Percentiles rank a stretch among this genome's conserved stretches.
Conservation (phyloP, 2,329 filamentous ascomycete genomes). For the Didymella segeticola region DNA sequence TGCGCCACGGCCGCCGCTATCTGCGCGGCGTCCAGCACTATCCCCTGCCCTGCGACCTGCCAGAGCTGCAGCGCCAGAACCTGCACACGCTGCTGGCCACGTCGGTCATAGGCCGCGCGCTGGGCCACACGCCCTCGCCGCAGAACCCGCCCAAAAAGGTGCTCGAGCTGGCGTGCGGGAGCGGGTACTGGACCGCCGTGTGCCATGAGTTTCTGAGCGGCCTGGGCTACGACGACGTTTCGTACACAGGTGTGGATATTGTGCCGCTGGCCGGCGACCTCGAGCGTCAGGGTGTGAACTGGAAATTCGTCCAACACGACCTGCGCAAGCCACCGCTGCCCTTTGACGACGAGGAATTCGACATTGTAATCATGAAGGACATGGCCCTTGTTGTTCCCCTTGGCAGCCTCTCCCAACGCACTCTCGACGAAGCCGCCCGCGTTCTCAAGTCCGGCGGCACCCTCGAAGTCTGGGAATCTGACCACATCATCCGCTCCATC, state of each 20-base stretch:
- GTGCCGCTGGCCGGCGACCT: constrained; percentile 72
- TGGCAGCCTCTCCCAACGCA: constrained; percentile 59
- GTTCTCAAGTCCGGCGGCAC: constrained; percentile 78
- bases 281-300: constrained; percentile 77
- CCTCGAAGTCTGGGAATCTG: constrained; percentile 88
- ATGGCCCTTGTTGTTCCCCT: constrained; percentile 71
- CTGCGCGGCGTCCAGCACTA: constrained; percentile 77
- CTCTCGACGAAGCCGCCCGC: constrained; percentile 78
- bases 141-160: constrained; percentile 73
- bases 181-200: constrained; percentile 87
- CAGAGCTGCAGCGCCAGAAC: constrained; percentile 86
- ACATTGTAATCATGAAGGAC: constrained; percentile 89
- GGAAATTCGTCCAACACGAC: constrained; percentile 89
- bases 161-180: constrained; percentile 86
- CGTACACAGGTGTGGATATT: constrained; percentile 84
- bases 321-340: constrained; percentile 77
- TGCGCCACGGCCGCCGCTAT: constrained; percentile 82
- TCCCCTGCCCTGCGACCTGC: constrained; percentile 85
- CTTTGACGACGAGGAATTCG: constrained; percentile 80
- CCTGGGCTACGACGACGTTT: constrained; percentile 71
- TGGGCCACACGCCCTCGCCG: constrained; percentile 73
- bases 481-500: constrained; percentile 82
- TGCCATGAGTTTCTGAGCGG: constrained; percentile 80
- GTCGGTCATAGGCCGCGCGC: constrained; percentile 79
- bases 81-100: constrained; percentile 82